Percentiles rank a stretch among this genome's conserved stretches.
Conservation (phyloP, 495 filamentous ascomycete genomes). For the Penicillium silybi region DNA sequence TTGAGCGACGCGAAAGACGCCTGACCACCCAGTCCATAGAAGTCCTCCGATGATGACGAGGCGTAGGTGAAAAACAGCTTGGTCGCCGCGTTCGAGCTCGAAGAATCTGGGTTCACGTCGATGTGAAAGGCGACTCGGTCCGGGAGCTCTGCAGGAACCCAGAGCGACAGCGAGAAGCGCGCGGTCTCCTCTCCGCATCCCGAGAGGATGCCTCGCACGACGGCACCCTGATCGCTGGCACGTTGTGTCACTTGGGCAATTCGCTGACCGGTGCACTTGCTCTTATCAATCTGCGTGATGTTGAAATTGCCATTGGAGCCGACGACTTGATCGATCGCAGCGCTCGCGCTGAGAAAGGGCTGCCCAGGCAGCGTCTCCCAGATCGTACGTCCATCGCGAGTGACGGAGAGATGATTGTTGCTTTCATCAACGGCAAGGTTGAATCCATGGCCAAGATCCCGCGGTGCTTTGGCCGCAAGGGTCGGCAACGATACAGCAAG, state of each 20-base stretch:
- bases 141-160: slow-evolving; percentile 16
- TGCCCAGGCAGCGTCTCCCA: slow-evolving; percentile 18
- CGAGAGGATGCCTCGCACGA: slow-evolving; percentile 14
- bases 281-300: slow-evolving; percentile 18
- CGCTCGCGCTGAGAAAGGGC: slow-evolving; percentile 19
- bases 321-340: slow-evolving; percentile 16
- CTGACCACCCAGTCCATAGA: slow-evolving; percentile 27
- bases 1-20: slow-evolving; percentile 28
- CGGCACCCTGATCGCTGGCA: slow-evolving; percentile 13
- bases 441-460: slow-evolving; percentile 19
- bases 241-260: slow-evolving; percentile 6
- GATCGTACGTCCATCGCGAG: slow-evolving; percentile 6
- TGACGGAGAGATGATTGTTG: slow-evolving; percentile 12
- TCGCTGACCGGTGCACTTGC: slow-evolving; percentile 18
- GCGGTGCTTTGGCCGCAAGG: slow-evolving; percentile 9
- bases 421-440: slow-evolving; percentile 6
- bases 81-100: background rate
- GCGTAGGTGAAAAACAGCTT: slow-evolving; percentile 21
- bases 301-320: slow-evolving; percentile 23
- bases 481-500: slow-evolving; percentile 7
- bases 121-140: slow-evolving; percentile 20
- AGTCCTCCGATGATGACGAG: slow-evolving; percentile 20
- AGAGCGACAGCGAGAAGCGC: slow-evolving; percentile 13
- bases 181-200: slow-evolving; percentile 15
- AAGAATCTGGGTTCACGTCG: slow-evolving; percentile 9